Conservation (phyloP, 2,329 filamentous ascomycete genomes). For the Cladophialophora exuberans region DNA sequence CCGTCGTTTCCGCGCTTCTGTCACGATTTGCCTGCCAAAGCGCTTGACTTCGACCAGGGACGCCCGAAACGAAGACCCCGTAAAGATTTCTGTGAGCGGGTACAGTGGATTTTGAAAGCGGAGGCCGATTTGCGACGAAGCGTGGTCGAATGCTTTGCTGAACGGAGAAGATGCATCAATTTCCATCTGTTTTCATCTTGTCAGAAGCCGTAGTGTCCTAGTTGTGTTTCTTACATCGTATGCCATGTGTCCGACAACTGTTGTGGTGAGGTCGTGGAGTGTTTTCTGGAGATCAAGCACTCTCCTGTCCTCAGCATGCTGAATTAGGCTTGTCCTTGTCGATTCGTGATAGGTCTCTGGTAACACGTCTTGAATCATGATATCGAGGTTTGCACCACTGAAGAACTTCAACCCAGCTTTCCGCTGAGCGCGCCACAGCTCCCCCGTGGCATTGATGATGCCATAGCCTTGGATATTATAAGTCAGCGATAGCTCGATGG, state of each 20-base stretch:
- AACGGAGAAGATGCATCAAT: conserved; percentile 66
- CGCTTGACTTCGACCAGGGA: conserved; percentile 56
- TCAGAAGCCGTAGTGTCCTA: background rate
- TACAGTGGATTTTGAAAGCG: conserved; percentile 70
- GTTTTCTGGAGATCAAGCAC: conserved; percentile 61
- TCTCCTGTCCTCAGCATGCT: conserved; percentile 33
- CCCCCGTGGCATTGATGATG: conserved; percentile 69
- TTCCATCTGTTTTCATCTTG: conserved; percentile 55
- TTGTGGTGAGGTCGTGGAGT: conserved; percentile 67
- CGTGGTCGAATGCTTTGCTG: conserved; percentile 63
- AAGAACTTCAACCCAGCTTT: conserved; percentile 64
- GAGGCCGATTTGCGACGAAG: conserved; percentile 62
- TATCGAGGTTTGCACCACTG: conserved; percentile 59
- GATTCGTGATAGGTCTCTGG: conserved; percentile 55
- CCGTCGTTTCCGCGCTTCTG: conserved; percentile 52
- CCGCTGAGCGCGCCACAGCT: conserved; percentile 65
- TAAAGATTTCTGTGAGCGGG: conserved; percentile 61
- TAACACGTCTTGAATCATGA: conserved; percentile 61
- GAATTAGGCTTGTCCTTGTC: conserved; percentile 46
- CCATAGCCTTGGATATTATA: conserved; percentile 54
- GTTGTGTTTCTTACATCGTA: conserved; percentile 56
- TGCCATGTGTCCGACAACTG: conserved; percentile 69
- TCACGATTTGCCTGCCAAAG: conserved; percentile 62
- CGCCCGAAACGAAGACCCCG: conserved; percentile 52
- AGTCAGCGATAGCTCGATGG: background rate